phyloP scores from a whole-genome alignment of 169 alveolate species.

The Eimeria sp. region DNA sequence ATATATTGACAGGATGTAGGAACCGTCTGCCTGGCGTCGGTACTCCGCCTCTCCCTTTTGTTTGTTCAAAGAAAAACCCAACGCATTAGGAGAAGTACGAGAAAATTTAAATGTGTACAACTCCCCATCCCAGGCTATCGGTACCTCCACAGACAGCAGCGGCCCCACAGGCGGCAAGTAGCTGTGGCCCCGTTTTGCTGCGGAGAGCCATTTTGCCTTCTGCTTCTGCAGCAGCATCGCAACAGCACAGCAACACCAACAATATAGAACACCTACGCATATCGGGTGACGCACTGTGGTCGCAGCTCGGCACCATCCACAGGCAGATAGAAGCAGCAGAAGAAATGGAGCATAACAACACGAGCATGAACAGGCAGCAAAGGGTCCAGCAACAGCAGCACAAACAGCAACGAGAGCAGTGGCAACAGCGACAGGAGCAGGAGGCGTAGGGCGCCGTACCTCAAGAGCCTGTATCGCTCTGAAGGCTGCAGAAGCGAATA shows the following conservation, averaged over 20 bases:
- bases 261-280: neutral
- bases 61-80: conserved; percentile 25
- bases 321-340: neutral
- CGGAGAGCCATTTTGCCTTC: conserved; percentile 25
- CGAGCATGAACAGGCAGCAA: neutral
- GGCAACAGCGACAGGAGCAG: conserved; percentile 22
- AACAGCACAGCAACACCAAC: neutral
- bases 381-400: neutral
- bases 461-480: conserved; percentile 74
- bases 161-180: conserved; percentile 56
- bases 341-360: neutral
- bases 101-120: neutral
- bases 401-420: neutral
- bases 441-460: neutral
- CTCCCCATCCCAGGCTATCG: conserved; percentile 24
- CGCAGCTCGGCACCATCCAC: no score
- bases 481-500: conserved; percentile 76
- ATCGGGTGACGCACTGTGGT: neutral
- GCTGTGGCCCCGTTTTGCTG: conserved; percentile 39
- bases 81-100: neutral
- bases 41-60: conserved; percentile 58
- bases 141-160: conserved; percentile 19
- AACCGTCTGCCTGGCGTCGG: conserved; percentile 85
- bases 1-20: conserved; percentile 77
- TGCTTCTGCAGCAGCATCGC: conserved; percentile 17